Conservation (phyloP, 2,329 filamentous ascomycete genomes). For the Diaporthe longicolla region DNA sequence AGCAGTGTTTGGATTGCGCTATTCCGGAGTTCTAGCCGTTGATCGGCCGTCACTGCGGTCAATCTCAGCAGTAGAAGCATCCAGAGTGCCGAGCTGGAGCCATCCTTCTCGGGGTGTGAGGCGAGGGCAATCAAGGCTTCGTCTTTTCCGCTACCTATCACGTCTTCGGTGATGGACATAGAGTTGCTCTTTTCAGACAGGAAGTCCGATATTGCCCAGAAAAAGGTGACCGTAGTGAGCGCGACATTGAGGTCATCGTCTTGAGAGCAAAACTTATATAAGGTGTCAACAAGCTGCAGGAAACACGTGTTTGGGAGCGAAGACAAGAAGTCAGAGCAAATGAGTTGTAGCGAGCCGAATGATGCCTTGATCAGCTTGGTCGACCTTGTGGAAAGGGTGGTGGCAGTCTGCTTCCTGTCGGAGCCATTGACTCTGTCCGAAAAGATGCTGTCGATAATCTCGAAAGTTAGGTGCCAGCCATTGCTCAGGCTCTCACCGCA, state of each 20-base stretch:
- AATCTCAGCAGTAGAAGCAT: constrained; percentile 81
- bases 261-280: constrained; percentile 91
- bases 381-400: constrained; percentile 69
- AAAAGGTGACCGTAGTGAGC: constrained; percentile 93
- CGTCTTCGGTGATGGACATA: constrained; percentile 70
- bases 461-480: constrained; percentile 89
- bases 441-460: constrained; percentile 88
- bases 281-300: constrained; percentile 84
- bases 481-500: constrained; percentile 86
- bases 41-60: constrained; percentile 79
- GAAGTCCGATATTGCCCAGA: constrained; percentile 95
- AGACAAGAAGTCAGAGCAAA: constrained; percentile 93
- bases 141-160: constrained; percentile 69
- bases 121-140: constrained; percentile 71
- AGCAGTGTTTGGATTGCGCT: constrained; percentile 92
- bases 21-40: constrained; percentile 82
- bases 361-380: constrained; percentile 85
- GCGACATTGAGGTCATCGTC: constrained; percentile 95
- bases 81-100: constrained; percentile 81
- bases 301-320: constrained; percentile 80
- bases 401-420: constrained; percentile 52
- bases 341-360: constrained; percentile 90
- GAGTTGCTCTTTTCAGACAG: constrained; percentile 73
- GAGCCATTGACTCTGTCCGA: constrained; percentile 56
- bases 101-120: constrained; percentile 68